Conservation (phyloP, 495 filamentous ascomycete species). For the Entonaema liquescens region DNA sequence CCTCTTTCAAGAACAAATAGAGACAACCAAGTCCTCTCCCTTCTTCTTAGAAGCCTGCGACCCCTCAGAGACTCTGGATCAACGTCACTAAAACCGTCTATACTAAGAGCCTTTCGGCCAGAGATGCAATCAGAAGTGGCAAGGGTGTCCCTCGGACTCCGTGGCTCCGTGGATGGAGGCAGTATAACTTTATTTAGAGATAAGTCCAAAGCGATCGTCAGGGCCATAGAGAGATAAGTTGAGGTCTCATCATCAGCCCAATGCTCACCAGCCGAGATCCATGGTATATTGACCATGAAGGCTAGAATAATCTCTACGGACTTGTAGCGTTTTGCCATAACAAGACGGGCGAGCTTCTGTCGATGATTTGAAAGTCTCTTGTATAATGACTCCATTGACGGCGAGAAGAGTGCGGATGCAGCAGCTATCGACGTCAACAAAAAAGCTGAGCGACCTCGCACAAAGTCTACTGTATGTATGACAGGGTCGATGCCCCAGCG, state of each 20-base stretch:
- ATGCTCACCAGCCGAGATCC: constrained; percentile 74
- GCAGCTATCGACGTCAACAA: constrained; percentile 75
- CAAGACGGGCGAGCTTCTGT: constrained; percentile 67
- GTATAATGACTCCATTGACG: constrained; percentile 67
- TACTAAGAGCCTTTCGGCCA: constrained; percentile 66
- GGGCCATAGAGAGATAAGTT: constrained; percentile 72
- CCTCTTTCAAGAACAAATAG: constrained; percentile 78
- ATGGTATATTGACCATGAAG: constrained; percentile 80
- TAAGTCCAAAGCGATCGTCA: constrained; percentile 72
- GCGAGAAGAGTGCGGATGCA: constrained; percentile 70
- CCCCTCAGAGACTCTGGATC: constrained; percentile 68
- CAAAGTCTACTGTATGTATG: constrained; percentile 69
- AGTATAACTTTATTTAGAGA: constrained; percentile 74
- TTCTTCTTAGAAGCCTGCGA: constrained; percentile 65
- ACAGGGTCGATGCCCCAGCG: constrained; percentile 76
- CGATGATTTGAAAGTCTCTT: constrained; percentile 70
- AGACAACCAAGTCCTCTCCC: constrained; percentile 75
- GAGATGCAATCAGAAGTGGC: constrained; percentile 72
- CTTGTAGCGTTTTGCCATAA: constrained; percentile 65
- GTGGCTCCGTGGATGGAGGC: constrained; percentile 61
- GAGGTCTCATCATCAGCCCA: constrained; percentile 77
- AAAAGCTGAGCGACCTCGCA: constrained; percentile 71
- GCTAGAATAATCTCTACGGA: constrained; percentile 78
- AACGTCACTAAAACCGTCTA: constrained; percentile 73
- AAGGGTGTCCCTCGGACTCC: constrained; percentile 57